Percentiles rank a stretch among this genome's conserved stretches.
Evolutionary conservation across 2,329 filamentous ascomycete species (phyloP).

Genomic region (Aspergillus thermomutatus): DNA sequence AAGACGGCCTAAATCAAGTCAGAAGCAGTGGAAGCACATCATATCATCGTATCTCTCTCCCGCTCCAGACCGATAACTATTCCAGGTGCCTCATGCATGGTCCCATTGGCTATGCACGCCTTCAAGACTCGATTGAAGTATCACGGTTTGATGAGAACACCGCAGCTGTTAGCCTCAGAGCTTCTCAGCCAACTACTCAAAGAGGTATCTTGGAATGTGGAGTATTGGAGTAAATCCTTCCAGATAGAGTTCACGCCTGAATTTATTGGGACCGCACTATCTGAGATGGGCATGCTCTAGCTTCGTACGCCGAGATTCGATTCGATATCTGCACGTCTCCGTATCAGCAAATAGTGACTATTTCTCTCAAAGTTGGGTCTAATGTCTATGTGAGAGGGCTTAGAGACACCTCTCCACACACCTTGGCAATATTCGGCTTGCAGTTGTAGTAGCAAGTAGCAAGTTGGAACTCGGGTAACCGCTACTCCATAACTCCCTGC

Average conservation of each 20-base stretch:
- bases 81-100: neutral
- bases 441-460: neutral
- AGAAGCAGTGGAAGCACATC: neutral
- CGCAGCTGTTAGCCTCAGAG: neutral
- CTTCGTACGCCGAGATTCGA: neutral
- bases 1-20: neutral
- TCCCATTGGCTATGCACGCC: neutral
- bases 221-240: conserved; percentile 1
- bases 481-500: neutral
- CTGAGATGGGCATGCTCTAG: neutral
- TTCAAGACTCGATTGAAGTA: neutral
- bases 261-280: neutral
- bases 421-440: neutral
- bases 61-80: neutral
- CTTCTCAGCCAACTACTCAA: neutral
- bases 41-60: neutral
- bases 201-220: neutral
- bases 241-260: conserved; percentile 5
- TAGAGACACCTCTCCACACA: neutral
- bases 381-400: no score
- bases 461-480: neutral
- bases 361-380: neutral
- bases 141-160: neutral
- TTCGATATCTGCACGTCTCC: neutral
- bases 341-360: neutral